These are phyloP conservation scores for Rhizophora apiculata DNA, from an alignment of 345 rosid genomes.

Conservation along the genomic window DNA sequence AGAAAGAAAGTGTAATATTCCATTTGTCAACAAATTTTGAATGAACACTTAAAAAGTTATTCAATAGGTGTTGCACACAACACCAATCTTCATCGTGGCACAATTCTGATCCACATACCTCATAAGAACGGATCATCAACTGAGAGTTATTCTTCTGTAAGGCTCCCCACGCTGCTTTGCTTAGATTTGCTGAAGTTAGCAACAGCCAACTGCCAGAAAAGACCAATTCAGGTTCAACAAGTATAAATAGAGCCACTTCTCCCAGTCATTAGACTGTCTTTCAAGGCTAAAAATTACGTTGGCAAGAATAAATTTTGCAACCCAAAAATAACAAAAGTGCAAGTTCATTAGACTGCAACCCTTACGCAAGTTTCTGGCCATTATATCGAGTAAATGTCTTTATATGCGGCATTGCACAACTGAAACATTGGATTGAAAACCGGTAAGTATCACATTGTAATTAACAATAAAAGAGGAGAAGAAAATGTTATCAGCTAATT, in stretches of 20 bases:
- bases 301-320: not conserved
- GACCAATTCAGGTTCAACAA: slow-evolving; percentile 1
- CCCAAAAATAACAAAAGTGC: not conserved
- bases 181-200: slow-evolving; percentile 88
- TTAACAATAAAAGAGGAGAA: not conserved
- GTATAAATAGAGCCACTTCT: not conserved
- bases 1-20: not conserved
- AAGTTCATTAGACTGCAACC: slow-evolving; percentile 4
- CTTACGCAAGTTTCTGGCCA: slow-evolving; percentile 86
- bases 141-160: slow-evolving; percentile 91
- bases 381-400: slow-evolving; percentile 82
- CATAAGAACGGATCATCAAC: slow-evolving; percentile 92
- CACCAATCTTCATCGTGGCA: not conserved
- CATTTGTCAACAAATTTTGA: not conserved
- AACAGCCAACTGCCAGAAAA: slow-evolving; percentile 64
- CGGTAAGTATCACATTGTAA: not conserved
- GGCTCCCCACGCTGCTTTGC: slow-evolving; percentile 99
- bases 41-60: not conserved
- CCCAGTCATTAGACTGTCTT: not conserved
- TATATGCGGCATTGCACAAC: slow-evolving; percentile 94
- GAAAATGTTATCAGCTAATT: not conserved
- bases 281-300: not conserved
- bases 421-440: slow-evolving; percentile 27
- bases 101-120: slow-evolving; percentile 40
- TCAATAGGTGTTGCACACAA: not conserved